Base-by-base conservation (phyloP, 2,329 filamentous ascomycete species). In the Xylaria sp. region DNA sequence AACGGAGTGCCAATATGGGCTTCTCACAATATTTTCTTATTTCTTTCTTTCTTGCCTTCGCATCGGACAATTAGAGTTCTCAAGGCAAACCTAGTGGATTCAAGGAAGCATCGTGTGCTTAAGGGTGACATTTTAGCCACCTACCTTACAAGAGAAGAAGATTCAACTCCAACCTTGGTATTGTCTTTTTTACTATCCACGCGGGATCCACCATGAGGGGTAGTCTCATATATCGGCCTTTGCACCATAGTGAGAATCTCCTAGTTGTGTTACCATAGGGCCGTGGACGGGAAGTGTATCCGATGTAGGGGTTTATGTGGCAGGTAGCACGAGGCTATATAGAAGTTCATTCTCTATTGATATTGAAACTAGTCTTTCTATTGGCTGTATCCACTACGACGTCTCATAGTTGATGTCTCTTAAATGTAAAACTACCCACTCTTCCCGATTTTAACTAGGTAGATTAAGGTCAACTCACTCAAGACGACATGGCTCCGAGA, bases 401-500 rank as follows among this genome's bases (percentile, higher is more conserved):
- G 55, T 3, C 18, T 13, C 3, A 31, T 8, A 55, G 9, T 41
- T 18, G 18, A 18, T 7, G 9, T 48, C 18, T 18, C 18, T 39
- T 57, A 28, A 18, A 41, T 4, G 25, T 34, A n/a, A 1, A 1
- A 23, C 25, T 23, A 39, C 25, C 10, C 4, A 10, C 25, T 34
- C 46, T 20, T 59, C 41, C 37, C 9, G 31, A 34, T 1, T 52
- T 60, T 23, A 57, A 37, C 5, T 39, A 15, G 39, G n/a, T 39
- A 15, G 39, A 23, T 44, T 57, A 59, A 56, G 39, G 31, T 44
- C 60, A 59, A 56, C 15, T 23, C 6, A 56, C n/a, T 6, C 18
- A 23, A 60, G 57, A 60, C 48, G 18, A 67, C 23, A 67, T 62
- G 64, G 41, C 69, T 6, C 67, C 74, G 25, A 74, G 69, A 54